Conservation (phyloP, 768 basidiomycete genomes). For the Termitomyces sp. region DNA sequence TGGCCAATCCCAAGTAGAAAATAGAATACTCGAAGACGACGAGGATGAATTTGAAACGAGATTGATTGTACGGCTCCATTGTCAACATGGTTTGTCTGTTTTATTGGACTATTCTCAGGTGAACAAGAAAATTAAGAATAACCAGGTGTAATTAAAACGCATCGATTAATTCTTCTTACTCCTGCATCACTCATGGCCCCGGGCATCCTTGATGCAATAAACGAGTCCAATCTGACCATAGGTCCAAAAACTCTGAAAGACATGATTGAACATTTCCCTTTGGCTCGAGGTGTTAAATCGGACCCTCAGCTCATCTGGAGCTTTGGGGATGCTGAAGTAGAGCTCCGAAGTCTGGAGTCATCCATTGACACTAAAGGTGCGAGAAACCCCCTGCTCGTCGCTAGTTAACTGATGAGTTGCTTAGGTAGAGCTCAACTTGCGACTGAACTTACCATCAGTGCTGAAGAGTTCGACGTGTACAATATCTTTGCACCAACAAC, state of each 20-base stretch:
- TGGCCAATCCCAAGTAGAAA: slow-evolving; percentile 27
- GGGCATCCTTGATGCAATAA: slow-evolving; percentile 49
- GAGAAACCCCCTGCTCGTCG: not conserved
- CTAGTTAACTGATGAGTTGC: not conserved
- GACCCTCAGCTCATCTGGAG: slow-evolving; percentile 83
- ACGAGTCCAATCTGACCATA: slow-evolving; percentile 65
- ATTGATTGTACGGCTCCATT: slow-evolving; percentile 68
- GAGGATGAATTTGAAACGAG: slow-evolving; percentile 66
- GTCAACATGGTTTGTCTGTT: slow-evolving; percentile 65
- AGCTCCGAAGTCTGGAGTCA: slow-evolving; percentile 64
- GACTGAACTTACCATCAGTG: slow-evolving; percentile 73
- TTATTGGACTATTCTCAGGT: not conserved
- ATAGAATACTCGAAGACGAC: slow-evolving; percentile 38
- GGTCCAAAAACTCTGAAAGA: slow-evolving; percentile 72
- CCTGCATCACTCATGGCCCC: slow-evolving; percentile 62
- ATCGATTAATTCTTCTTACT: slow-evolving; percentile 60
- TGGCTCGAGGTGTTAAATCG: slow-evolving; percentile 53
- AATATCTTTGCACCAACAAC: slow-evolving; percentile 59
- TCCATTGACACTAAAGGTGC: slow-evolving; percentile 64
- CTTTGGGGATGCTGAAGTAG: slow-evolving; percentile 67
- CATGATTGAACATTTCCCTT: slow-evolving; percentile 79
- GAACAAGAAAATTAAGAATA: not conserved
- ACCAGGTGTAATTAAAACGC: slow-evolving; percentile 78
- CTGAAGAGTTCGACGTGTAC: slow-evolving; percentile 80
- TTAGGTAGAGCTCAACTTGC: slow-evolving; percentile 61